These are phyloP conservation scores for Corniculantispora saksenae DNA, from an alignment of 2,329 filamentous ascomycete genomes.

Conservation along the genomic window DNA sequence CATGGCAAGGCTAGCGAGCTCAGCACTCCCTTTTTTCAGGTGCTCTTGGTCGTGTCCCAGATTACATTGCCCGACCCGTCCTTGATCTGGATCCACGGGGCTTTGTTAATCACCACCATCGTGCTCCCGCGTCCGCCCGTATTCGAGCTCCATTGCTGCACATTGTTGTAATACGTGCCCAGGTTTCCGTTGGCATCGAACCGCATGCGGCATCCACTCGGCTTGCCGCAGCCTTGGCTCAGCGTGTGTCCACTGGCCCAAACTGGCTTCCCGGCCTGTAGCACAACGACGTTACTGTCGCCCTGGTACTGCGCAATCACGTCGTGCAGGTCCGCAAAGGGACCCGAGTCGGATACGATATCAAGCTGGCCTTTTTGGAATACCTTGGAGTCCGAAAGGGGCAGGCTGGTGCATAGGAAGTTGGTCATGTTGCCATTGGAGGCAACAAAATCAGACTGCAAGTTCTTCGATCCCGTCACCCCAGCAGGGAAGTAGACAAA, in stretches of 20 bases:
- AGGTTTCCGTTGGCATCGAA: slow-evolving; percentile 22
- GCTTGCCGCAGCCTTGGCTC: slow-evolving; percentile 21
- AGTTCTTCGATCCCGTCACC: slow-evolving; percentile 22
- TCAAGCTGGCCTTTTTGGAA: slow-evolving; percentile 24
- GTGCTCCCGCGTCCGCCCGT: slow-evolving; percentile 19
- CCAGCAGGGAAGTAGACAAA: slow-evolving; percentile 27
- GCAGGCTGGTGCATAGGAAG: slow-evolving; percentile 27
- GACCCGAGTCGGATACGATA: slow-evolving; percentile 23
- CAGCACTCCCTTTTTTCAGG: no score
- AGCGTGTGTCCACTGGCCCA: slow-evolving; percentile 24
- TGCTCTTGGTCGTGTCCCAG: slow-evolving; percentile 24
- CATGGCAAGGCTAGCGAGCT: neutral
- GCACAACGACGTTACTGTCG: slow-evolving; percentile 29
- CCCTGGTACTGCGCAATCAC: slow-evolving; percentile 28
- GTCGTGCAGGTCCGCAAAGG: slow-evolving; percentile 24
- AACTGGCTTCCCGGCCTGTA: slow-evolving; percentile 20
- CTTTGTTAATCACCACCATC: slow-evolving; percentile 20
- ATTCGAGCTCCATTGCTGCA: slow-evolving; percentile 20
- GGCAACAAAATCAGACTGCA: slow-evolving; percentile 27
- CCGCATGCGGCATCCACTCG: slow-evolving; percentile 20
- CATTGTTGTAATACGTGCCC: slow-evolving; percentile 19
- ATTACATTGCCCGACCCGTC: slow-evolving; percentile 23
- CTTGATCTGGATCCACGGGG: slow-evolving; percentile 25
- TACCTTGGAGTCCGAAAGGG: slow-evolving; percentile 22
- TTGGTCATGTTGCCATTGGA: slow-evolving; percentile 27